Evolutionary conservation across 129 eudicot species (phyloP), one percentile per base, ranked within the genome.

Genomic region (Gnaphalium uliginosum): DNA sequence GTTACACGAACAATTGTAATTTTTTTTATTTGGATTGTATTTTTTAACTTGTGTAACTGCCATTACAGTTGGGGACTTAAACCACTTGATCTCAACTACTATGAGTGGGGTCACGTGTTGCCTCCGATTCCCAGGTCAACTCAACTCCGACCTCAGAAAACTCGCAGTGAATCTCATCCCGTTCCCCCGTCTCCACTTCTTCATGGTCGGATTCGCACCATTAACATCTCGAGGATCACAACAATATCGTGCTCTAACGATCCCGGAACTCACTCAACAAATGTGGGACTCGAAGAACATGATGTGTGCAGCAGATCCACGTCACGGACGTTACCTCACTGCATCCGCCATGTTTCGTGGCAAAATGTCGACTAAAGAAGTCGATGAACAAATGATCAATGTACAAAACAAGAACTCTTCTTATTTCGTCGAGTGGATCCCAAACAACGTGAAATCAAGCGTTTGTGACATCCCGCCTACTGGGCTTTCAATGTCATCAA

Each of bases 91-190:
- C 68, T 90, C 96, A 15, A 83, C 90, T 0, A 90, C 96, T 8
- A 90, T 90, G 96, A 87, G 92, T 33, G 96, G 96, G 0, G 92
- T 90, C 57, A 90, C 96, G 9, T 90, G 96, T 75, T 90, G 96
- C 74, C 92, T 90, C 63, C 83, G 96, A 21, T 90, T 90, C 71
- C 96, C 96, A 1, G 96, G 96, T 1, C 96, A 90, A 68, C 87
- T 90, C 26, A 90, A 90, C 82, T 90, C 96, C 7, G 96, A 90
- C 81, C 92, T 90, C 23, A 76, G 96, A 6, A 90, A 90, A 70
- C 90, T 90, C n/a, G 96, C 96, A 15, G 96, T 90, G 35, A 90
- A 90, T 75, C 79, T 90, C 30, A 87, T 90, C 74, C 96, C 96
- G 0, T 90, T 90, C 83, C 96, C 96, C 0, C 92, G 96, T n/a